Evolutionary conservation across 352 stramenopile species (phyloP), one percentile per base, ranked within the genome.

Genomic region (Globisporangium viniferum): DNA sequence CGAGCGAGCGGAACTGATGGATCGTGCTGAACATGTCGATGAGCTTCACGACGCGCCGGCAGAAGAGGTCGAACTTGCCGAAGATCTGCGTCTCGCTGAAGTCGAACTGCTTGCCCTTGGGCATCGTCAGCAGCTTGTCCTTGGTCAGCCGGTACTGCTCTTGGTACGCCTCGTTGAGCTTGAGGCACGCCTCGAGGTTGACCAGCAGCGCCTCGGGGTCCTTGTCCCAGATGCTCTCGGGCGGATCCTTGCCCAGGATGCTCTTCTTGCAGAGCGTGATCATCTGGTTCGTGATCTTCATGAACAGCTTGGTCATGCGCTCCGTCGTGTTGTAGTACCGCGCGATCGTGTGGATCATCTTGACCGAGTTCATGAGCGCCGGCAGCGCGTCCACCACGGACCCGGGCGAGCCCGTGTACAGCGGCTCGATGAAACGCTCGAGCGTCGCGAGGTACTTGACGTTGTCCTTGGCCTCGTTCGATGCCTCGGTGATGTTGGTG

Each of bases 11-110:
- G 73, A 98, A 98, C 76, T 98, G 93, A 62, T 95, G 86, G 60
- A 97, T 96, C 1, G 89, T 97, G 57, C 79, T 93, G 63, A 97
- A 97, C 88, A 96, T 95, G 73, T 97, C 91, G 59, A 97, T 96
- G 51, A 97, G 81, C 69, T 97, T 97, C 10, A 97, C 90, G 2
- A 96, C 70, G 6, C 90, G 88, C 0, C 91, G 77, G 65, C 90
- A 97, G 67, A 97, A 97, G 0, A 97, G 71, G 63, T 97, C 91
- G 62, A 97, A 94, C 60, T 97, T 96, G 55, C 91, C 90, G 61
- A 97, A 97, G 55, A 97, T 95, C 58, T 96, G 89, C 5, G 87
- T 92, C 66, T 97, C 91, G 39, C 80, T 92, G 68, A 97, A 96
- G 69, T 97, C 90, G 59, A 96, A 97, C 71, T 97, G 90, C 63